These are phyloP conservation scores for Tephrocybe sp. DNA, from an alignment of 768 basidiomycete genomes.

Conservation along the genomic window DNA sequence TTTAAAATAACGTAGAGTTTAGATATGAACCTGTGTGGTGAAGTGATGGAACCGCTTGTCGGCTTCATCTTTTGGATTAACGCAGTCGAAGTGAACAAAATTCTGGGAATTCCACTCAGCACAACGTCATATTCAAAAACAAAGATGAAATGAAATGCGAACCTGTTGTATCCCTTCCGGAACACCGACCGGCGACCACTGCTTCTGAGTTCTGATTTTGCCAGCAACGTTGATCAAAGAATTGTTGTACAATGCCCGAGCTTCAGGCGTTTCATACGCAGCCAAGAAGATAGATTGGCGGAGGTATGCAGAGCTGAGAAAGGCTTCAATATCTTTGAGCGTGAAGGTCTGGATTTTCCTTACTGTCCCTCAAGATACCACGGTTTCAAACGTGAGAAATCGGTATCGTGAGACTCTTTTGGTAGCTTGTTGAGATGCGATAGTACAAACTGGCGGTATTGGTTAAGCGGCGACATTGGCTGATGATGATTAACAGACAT, in stretches of 20 bases:
- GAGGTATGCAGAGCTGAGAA: conserved; percentile 70
- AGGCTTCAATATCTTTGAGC: background rate
- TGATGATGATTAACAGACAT: conserved; percentile 17
- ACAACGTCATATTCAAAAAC: background rate
- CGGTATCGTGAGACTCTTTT: conserved; percentile 89
- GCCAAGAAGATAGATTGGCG: conserved; percentile 90
- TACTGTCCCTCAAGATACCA: conserved; percentile 98
- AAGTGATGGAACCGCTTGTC: conserved; percentile 89
- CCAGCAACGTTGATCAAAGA: conserved; percentile 82
- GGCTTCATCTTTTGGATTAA: conserved; percentile 71
- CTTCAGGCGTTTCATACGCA: conserved; percentile 88
- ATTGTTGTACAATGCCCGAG: conserved; percentile 74
- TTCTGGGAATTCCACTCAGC: conserved; percentile 39
- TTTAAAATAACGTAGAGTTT: background rate
- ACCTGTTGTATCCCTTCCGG: conserved; percentile 86
- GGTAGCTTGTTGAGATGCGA: conserved; percentile 86
- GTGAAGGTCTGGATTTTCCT: conserved; percentile 23
- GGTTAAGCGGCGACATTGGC: background rate
- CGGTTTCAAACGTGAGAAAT: conserved; percentile 96
- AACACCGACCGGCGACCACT: conserved; percentile 75
- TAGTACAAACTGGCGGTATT: conserved; percentile 70
- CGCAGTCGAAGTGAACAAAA: conserved; percentile 74
- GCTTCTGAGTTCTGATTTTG: conserved; percentile 67
- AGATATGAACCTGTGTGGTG: conserved; percentile 65
- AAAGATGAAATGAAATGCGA: conserved; percentile 14